Percentiles rank a stretch among this genome's conserved stretches.
Conservation (phyloP, 2,329 filamentous ascomycete species). For the Emericellopsis cladophorae region DNA sequence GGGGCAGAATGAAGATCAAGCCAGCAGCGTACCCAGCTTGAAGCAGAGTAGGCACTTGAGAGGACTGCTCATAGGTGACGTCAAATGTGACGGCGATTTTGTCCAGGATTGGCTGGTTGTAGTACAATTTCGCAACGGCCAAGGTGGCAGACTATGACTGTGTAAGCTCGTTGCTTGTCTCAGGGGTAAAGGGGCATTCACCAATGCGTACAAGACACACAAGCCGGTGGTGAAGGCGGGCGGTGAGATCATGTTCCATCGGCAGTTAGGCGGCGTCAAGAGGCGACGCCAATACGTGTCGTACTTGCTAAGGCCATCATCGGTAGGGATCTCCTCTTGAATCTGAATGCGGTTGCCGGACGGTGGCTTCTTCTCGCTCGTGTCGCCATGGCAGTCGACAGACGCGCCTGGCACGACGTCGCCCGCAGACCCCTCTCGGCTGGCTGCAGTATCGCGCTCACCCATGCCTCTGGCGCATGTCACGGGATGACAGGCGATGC, state of each 20-base stretch:
- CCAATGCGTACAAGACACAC: conserved; percentile 60
- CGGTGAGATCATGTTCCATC: conserved; percentile 54
- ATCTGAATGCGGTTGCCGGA: too few species aligned
- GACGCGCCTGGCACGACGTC: neutral
- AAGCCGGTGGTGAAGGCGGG: conserved; percentile 54
- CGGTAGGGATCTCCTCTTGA: neutral
- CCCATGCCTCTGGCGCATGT: neutral
- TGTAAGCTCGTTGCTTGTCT: neutral
- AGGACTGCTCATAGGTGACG: conserved; percentile 56
- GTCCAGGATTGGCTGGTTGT: conserved; percentile 69
- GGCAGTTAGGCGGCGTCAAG: conserved; percentile 48
- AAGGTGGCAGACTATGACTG: conserved; percentile 38
- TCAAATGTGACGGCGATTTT: conserved; percentile 59
- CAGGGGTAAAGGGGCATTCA: conserved; percentile 11
- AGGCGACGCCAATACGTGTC: conserved; percentile 9
- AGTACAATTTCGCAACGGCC: conserved; percentile 72
- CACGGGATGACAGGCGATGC: too few species aligned
- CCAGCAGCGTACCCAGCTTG: conserved; percentile 71
- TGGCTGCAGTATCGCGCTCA: neutral
- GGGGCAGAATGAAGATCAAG: conserved; percentile 60
- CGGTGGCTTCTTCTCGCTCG: too few species aligned
- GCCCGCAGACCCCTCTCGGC: neutral
- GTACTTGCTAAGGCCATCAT: conserved; percentile 6
- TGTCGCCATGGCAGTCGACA: neutral
- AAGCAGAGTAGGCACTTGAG: conserved; percentile 58